These are phyloP conservation scores for Trichosporon faecale DNA, from an alignment of 1,284 basidiomycete species.

Conservation along the genomic window DNA sequence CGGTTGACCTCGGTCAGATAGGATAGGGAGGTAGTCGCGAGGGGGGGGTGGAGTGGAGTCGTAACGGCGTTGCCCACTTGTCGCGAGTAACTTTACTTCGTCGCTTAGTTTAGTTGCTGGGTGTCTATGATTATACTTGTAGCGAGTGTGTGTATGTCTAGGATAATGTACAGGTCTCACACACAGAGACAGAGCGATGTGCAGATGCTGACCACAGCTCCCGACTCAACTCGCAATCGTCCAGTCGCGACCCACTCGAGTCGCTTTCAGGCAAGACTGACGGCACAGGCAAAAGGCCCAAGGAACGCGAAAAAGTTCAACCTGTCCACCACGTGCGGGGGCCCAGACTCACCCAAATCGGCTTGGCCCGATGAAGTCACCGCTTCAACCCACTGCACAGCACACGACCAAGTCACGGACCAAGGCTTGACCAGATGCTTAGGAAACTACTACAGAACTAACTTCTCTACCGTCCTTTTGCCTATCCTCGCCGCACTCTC, in stretches of 20 bases:
- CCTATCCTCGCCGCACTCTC: neutral
- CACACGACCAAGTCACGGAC: neutral
- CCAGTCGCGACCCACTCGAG: too few species aligned
- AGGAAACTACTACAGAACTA: neutral
- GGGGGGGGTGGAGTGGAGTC: neutral
- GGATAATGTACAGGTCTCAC: neutral
- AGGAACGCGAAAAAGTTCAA: neutral
- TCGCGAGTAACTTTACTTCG: neutral
- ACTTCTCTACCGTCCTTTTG: neutral
- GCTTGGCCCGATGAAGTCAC: neutral
- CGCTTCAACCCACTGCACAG: neutral
- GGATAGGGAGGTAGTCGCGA: too few species aligned
- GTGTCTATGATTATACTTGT: too few species aligned
- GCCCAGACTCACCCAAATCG: neutral
- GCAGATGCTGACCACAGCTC: neutral
- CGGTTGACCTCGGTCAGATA: too few species aligned
- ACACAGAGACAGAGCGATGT: neutral
- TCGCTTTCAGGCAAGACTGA: too few species aligned
- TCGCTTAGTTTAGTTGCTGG: too few species aligned
- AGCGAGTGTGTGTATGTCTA: neutral
- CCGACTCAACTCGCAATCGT: neutral
- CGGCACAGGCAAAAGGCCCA: neutral
- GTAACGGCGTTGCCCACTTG: neutral
- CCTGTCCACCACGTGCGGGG: neutral
- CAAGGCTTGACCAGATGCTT: slow-evolving; percentile 2